Percentiles rank a stretch among this genome's conserved stretches.
Conservation (phyloP, 169 alveolate species). For the Eimeria falciformis region DNA sequence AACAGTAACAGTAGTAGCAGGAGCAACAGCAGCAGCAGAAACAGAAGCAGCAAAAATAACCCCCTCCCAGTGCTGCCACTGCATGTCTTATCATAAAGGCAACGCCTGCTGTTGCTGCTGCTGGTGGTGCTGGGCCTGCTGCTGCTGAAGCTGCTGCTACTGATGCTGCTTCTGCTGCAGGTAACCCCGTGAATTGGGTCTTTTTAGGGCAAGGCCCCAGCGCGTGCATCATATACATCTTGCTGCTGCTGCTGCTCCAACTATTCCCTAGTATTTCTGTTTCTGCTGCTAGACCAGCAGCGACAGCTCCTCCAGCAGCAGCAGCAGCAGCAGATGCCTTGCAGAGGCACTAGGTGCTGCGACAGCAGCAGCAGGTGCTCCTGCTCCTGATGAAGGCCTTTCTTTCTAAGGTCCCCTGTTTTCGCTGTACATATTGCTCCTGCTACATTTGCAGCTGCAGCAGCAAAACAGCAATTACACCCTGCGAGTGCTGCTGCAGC, state of each 20-base stretch:
- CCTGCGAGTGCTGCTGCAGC: not conserved
- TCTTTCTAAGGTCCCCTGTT: too few relatives aligned
- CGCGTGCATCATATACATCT: not conserved
- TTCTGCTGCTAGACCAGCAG: not conserved
- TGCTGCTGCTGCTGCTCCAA: not conserved
- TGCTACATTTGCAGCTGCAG: not conserved
- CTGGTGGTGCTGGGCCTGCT: not conserved
- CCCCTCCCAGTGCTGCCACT: too few relatives aligned
- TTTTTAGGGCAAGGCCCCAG: too few relatives aligned
- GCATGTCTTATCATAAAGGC: too few relatives aligned
- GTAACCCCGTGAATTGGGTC: too few relatives aligned
- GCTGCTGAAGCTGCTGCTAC: not conserved
- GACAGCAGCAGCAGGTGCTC: constrained; percentile 52
- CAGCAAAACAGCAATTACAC: not conserved
- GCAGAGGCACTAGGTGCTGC: not conserved
- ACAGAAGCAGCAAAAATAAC: not conserved
- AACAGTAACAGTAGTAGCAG: not conserved
- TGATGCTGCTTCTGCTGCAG: not conserved
- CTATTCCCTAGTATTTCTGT: not conserved
- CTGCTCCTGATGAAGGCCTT: too few relatives aligned
- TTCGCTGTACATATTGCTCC: not conserved
- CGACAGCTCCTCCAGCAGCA: not conserved
- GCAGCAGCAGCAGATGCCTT: constrained; percentile 15
- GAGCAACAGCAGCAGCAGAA: not conserved
- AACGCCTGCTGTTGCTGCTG: not conserved